A percentile compares a stretch with the other conserved stretches of the same genome.
phyloP scores from a whole-genome alignment of 129 eudicot genomes.

The Centrapalus pauciflorus region DNA sequence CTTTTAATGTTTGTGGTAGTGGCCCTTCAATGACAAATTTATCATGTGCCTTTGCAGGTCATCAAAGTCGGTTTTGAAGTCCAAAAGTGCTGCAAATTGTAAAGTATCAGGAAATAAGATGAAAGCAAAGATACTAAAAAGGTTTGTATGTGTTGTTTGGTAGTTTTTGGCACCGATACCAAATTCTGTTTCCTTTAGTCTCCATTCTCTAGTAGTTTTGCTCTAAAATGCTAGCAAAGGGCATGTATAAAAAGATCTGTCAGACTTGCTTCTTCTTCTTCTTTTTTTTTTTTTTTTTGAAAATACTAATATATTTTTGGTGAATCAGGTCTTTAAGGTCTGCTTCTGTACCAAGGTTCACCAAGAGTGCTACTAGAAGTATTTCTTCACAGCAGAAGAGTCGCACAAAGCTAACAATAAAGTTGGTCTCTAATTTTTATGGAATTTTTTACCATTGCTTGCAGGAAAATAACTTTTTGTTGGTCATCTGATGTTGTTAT shows the following conservation, averaged over 20 bases:
- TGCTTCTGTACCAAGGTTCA: constrained; percentile 32
- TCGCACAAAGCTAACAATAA: constrained; percentile 57
- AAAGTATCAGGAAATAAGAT: constrained; percentile 24
- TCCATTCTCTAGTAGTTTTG: not conserved
- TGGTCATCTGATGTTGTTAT: constrained; percentile 16
- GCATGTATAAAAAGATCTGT: not conserved
- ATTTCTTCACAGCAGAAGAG: constrained; percentile 31
- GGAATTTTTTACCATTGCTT: not conserved
- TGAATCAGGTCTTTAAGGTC: constrained; percentile 46
- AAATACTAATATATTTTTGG: constrained; percentile 1
- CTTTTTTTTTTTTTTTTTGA: no score
- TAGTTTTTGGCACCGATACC: not conserved
- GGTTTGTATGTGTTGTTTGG: constrained; percentile 18
- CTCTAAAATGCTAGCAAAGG: not conserved
- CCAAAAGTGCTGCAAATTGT: constrained; percentile 28
- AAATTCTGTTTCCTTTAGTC: not conserved
- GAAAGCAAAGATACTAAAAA: constrained; percentile 20
- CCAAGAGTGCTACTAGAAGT: constrained; percentile 33
- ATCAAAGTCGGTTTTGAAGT: constrained; percentile 25
- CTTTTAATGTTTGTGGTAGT: not conserved
- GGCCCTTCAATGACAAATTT: not conserved
- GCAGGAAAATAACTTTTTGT: constrained; percentile 18
- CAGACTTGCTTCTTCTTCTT: not conserved
- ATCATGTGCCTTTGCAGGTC: constrained; percentile 27
- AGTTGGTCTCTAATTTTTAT: constrained; percentile 33